Percentiles rank a stretch among this genome's conserved stretches.
phyloP scores from a whole-genome alignment of 805 yeast species.

The Teunomyces stri region DNA sequence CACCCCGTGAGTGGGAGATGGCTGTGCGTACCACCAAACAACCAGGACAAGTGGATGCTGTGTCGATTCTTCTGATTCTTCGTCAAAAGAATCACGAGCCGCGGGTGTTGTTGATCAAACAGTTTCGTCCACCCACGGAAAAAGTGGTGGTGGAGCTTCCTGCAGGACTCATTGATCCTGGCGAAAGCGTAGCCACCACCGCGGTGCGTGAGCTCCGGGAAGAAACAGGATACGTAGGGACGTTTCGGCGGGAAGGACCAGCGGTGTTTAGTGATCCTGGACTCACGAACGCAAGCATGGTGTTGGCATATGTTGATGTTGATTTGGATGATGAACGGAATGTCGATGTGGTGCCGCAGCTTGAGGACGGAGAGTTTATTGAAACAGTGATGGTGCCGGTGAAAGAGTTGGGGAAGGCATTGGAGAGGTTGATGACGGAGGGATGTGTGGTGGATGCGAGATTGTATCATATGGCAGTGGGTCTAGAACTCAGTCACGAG shows the following conservation, averaged over 20 bases:
- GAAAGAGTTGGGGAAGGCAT: constrained; percentile 49
- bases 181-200: constrained; percentile 71
- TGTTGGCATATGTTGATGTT: constrained; percentile 72
- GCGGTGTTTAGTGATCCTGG: constrained; percentile 77
- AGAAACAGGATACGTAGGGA: constrained; percentile 90
- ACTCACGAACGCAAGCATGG: constrained; percentile 80
- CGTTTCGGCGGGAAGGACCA: constrained; percentile 33
- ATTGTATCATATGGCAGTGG: constrained; percentile 82
- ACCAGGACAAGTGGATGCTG: constrained; percentile 72
- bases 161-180: constrained; percentile 89
- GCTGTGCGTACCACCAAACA: constrained; percentile 69
- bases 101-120: constrained; percentile 69
- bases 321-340: constrained; percentile 70
- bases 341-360: constrained; percentile 60
- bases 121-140: constrained; percentile 88
- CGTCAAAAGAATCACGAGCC: constrained; percentile 41
- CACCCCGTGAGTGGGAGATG: constrained; percentile 81
- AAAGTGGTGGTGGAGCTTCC: constrained; percentile 92
- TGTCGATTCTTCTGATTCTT: constrained; percentile 79
- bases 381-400: constrained; percentile 81
- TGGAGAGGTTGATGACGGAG: constrained; percentile 50
- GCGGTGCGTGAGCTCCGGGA: constrained; percentile 87
- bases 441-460: constrained; percentile 86
- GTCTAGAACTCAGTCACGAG: constrained; percentile 63
- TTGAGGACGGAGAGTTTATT: constrained; percentile 91